A percentile compares a stretch with the other conserved stretches of the same genome.
Conservation (phyloP, 2,329 filamentous ascomycete genomes). For the Lachnellula cervina region DNA sequence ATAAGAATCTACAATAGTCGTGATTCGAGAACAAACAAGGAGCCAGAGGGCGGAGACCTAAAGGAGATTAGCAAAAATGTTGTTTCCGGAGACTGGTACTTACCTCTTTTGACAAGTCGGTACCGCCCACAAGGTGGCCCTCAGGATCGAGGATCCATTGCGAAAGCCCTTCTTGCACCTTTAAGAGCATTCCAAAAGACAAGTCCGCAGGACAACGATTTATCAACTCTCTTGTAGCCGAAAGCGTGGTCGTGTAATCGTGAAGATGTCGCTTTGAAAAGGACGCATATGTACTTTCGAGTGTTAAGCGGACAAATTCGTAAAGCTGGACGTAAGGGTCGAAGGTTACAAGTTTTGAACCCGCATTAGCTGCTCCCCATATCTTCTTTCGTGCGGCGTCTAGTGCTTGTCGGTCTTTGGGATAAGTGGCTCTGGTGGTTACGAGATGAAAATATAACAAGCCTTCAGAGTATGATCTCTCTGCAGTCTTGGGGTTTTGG, state of each 20-base stretch:
- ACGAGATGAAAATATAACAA: conserved; percentile 31
- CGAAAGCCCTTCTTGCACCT: conserved; percentile 57
- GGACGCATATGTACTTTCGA: conserved; percentile 47
- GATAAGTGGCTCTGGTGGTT: conserved; percentile 42
- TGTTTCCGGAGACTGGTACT: conserved; percentile 25
- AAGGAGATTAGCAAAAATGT: conserved; percentile 24
- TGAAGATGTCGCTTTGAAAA: conserved; percentile 36
- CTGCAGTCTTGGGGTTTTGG: conserved; percentile 31
- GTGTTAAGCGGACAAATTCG: conserved; percentile 47
- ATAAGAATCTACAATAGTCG: conserved; percentile 34
- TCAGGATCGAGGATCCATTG: conserved; percentile 60
- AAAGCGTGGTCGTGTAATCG: conserved; percentile 48
- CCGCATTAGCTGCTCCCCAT: conserved; percentile 52
- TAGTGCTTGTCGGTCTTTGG: conserved; percentile 56
- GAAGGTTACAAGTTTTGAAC: conserved; percentile 39
- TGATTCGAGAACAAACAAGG: conserved; percentile 36
- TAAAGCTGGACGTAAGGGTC: conserved; percentile 67
- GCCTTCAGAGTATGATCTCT: conserved; percentile 7
- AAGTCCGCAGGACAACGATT: conserved; percentile 40
- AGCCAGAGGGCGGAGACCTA: conserved; percentile 49
- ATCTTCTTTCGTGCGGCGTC: conserved; percentile 62
- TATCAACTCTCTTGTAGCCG: conserved; percentile 34
- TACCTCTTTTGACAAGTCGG: conserved; percentile 42
- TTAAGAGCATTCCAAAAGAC: conserved; percentile 50
- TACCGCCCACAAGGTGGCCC: conserved; percentile 38